Percentiles rank a stretch among this genome's conserved stretches.
Evolutionary conservation across 2,329 filamentous ascomycete species (phyloP).

Genomic region (Orbilia oligospora): DNA sequence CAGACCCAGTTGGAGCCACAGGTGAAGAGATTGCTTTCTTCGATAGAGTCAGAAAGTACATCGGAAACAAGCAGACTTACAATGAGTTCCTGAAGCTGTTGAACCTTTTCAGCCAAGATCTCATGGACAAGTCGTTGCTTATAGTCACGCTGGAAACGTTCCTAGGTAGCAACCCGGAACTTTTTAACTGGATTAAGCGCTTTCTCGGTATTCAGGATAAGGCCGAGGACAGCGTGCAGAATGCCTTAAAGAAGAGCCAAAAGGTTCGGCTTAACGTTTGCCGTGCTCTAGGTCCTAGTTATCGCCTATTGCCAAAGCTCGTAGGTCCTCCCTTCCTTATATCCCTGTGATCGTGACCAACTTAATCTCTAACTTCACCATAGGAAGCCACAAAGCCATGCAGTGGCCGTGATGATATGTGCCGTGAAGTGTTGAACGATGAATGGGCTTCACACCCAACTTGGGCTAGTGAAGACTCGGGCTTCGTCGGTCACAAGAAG

Average conservation of each 20-base stretch:
- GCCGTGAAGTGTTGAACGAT: conserved; percentile 92
- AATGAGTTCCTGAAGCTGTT: conserved; percentile 97
- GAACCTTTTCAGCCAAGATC: conserved; percentile 92
- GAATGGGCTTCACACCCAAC: conserved; percentile 99
- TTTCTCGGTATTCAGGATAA: conserved; percentile 81
- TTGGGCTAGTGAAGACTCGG: conserved; percentile 97
- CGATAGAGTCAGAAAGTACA: conserved; percentile 95
- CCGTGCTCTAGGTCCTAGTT: conserved; percentile 94
- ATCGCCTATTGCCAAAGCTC: conserved; percentile 88
- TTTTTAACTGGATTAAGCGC: conserved; percentile 88
- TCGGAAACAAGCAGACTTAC: conserved; percentile 91
- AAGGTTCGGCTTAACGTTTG: conserved; percentile 96
- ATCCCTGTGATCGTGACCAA: too few relatives aligned
- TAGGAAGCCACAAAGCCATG: conserved; percentile 89
- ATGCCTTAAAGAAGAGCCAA: conserved; percentile 65
- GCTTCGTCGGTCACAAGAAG: conserved; percentile 97
- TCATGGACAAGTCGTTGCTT: conserved; percentile 87
- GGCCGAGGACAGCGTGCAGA: conserved; percentile 81
- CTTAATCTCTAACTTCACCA: background rate
- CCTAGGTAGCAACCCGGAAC: conserved; percentile 87
- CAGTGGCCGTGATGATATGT: conserved; percentile 94
- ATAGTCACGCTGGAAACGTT: conserved; percentile 87
- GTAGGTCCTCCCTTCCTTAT: conserved; percentile 65
- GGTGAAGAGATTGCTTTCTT: conserved; percentile 94
- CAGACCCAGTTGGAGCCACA: conserved; percentile 79